phyloP scores from a whole-genome alignment of 2,329 filamentous ascomycete species.

The Alternaria alternata region DNA sequence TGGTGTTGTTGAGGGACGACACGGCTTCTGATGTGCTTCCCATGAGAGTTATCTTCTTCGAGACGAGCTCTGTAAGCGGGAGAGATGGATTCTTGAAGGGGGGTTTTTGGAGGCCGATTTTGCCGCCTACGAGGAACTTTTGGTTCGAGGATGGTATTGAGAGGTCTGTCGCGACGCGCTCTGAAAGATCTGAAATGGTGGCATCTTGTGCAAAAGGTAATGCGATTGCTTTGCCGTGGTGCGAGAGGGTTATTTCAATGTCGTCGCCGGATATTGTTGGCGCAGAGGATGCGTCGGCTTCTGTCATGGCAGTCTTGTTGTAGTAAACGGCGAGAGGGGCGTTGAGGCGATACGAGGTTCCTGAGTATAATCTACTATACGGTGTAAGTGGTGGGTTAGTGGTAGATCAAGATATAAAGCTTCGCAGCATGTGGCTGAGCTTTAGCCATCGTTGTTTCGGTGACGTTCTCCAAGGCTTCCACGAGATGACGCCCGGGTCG shows the following conservation, averaged over 20 bases:
- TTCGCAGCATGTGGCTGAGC: constrained; percentile 33
- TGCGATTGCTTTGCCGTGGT: constrained; percentile 62
- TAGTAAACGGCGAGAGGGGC: neutral
- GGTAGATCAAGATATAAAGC: constrained; percentile 39
- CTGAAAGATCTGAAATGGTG: constrained; percentile 67
- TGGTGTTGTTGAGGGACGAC: constrained; percentile 58
- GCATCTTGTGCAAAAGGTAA: constrained; percentile 59
- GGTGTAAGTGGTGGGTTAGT: constrained; percentile 35
- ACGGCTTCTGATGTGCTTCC: constrained; percentile 69
- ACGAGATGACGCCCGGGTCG: constrained; percentile 29
- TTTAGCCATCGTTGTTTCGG: constrained; percentile 31
- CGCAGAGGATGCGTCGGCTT: constrained; percentile 14
- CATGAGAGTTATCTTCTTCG: constrained; percentile 71
- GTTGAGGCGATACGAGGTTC: neutral
- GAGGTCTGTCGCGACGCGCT: constrained; percentile 63
- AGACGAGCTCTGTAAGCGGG: constrained; percentile 58
- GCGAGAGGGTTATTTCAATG: constrained; percentile 58
- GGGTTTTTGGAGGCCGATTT: constrained; percentile 69
- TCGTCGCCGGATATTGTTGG: constrained; percentile 24
- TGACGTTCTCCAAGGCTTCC: constrained; percentile 49
- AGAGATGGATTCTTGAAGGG: constrained; percentile 69
- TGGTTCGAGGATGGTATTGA: constrained; percentile 70
- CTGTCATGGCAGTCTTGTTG: constrained; percentile 20
- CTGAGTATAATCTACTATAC: constrained; percentile 8
- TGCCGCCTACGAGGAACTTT: constrained; percentile 71